Percentiles rank a stretch among this genome's conserved stretches.
phyloP scores from a whole-genome alignment of 805 yeast genomes.

The Kazachstania viticola region DNA sequence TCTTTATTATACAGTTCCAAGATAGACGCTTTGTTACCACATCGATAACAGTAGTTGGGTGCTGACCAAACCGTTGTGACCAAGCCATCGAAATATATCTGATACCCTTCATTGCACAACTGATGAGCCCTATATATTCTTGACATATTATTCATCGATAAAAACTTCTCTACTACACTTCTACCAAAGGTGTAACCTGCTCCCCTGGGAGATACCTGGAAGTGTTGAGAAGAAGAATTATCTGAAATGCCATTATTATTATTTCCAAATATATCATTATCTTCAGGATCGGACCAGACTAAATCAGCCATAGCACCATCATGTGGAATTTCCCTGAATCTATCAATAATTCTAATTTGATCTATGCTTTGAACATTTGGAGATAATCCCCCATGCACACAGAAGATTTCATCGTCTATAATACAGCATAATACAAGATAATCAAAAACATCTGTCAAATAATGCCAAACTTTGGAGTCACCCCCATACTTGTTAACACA shows the following conservation, averaged over 20 bases:
- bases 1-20: conserved; percentile 68
- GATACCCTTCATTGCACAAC: conserved; percentile 91
- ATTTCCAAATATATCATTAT: conserved; percentile 43
- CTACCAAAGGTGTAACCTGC: conserved; percentile 96
- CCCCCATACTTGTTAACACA: conserved; percentile 80
- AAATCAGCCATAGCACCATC: conserved; percentile 99
- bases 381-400: conserved; percentile 94
- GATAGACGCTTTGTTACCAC: conserved; percentile 97
- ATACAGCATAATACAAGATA: conserved; percentile 81
- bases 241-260: conserved; percentile 10
- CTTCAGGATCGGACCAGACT: conserved; percentile 98
- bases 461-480: conserved; percentile 67
- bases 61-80: conserved; percentile 98
- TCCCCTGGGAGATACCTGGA: conserved; percentile 86
- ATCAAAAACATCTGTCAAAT: conserved; percentile 88
- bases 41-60: conserved; percentile 92
- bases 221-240: conserved; percentile 38
- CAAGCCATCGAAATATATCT: conserved; percentile 78
- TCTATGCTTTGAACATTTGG: conserved; percentile 92
- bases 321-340: conserved; percentile 93
- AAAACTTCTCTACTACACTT: conserved; percentile 79
- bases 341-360: conserved; percentile 79
- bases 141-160: conserved; percentile 62
- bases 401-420: conserved; percentile 80
- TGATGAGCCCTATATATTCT: conserved; percentile 92